phyloP scores from a whole-genome alignment of 371 early-diverging fungal genomes.

The Nematocida sp. region DNA sequence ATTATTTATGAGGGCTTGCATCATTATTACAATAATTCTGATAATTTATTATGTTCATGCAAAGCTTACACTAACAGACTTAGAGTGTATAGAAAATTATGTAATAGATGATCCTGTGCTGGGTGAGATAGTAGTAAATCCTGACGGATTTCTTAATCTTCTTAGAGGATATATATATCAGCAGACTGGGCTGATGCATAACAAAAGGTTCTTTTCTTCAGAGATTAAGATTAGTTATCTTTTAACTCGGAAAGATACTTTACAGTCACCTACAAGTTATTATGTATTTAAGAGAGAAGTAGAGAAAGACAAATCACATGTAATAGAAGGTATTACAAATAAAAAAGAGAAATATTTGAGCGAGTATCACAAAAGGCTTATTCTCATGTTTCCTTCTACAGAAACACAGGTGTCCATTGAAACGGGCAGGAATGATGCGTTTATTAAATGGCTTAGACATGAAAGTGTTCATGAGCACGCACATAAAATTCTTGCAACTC shows the following conservation, averaged over 20 bases:
- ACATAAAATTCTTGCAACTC: not conserved
- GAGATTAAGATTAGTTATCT: not conserved
- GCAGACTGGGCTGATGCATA: not conserved
- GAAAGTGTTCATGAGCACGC: not conserved
- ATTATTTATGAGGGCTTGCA: not conserved
- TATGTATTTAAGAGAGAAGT: not conserved
- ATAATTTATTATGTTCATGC: not conserved
- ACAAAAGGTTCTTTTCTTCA: not conserved
- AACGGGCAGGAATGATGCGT: not conserved
- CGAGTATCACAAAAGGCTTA: not conserved
- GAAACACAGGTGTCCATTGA: not conserved
- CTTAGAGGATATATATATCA: constrained; percentile 2
- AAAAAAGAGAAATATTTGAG: not conserved
- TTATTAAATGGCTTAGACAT: not conserved
- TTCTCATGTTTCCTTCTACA: constrained; percentile 2
- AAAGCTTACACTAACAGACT: not conserved
- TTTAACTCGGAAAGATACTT: not conserved
- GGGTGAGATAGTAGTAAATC: not conserved
- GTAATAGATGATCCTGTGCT: not conserved
- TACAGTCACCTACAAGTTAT: not conserved
- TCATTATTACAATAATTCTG: not conserved
- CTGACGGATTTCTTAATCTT: not conserved
- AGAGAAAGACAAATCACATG: not conserved
- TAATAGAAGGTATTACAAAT: not conserved
- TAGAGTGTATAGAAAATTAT: not conserved